Base-by-base conservation (phyloP, 2,329 filamentous ascomycete species). In the Decorospora gaudefroyi region DNA sequence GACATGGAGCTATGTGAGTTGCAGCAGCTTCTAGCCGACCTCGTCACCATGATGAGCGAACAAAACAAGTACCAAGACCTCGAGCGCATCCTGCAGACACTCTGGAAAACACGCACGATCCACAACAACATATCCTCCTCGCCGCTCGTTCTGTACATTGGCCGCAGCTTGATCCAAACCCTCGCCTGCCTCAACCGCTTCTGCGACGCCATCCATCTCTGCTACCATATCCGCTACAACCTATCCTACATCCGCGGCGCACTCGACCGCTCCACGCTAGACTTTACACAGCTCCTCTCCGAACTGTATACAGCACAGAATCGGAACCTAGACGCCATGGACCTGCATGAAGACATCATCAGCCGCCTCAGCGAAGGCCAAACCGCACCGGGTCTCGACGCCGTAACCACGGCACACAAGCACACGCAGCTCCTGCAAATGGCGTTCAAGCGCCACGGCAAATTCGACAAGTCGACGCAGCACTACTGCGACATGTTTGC, bases 41-140 rank as follows among this genome's bases (percentile, higher is more conserved):
- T 76, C 22, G 68, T 75, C 25, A 60, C 58, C 28, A 54, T 73
- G 1, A 61, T 76, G 13, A 73, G 72, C 32, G 68, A 71, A 39
- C 70, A 74, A 45, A 53, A 71, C 37, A 71, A 76, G 46, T 74
- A 74, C 58, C 53, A 65, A 32, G 72, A 65, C 15, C 68, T 76
- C 5, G 58, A 65, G 57, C 60, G 59, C 49, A 62, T 70, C 18
- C 59, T 69, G 19, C 65, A 62, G 38, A 56, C 46, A 6, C 62
- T 69, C 25, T 70, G 67, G 67, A 51, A 55, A 18, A 59, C 60
- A 7, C 53, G 59, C 29, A 58, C 49, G 4, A 48, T 61, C 29
- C 58, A 52, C 27, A 46, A 45, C 41, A 56, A 54, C 25, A 49
- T 59, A 13, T 55, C 54, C 23, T 58, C 60, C 4, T 56, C 51